These are phyloP conservation scores for Cornus kousa DNA, from an alignment of 148 eudicot species.

Conservation along the genomic window DNA sequence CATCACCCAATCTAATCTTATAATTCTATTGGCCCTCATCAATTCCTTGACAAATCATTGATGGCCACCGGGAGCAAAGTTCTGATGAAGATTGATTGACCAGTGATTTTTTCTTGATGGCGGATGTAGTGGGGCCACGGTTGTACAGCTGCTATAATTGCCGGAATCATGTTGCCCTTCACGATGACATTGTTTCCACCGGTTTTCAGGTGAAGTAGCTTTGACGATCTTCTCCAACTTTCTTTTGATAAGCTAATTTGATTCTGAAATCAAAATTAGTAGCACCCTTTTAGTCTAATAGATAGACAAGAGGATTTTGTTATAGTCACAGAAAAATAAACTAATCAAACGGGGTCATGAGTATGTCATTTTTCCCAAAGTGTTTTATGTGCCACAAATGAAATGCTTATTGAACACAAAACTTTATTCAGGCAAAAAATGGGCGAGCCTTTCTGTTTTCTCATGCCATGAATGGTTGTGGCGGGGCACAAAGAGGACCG, in stretches of 20 bases:
- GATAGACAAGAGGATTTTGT: too few species aligned
- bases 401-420: background rate
- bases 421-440: slow-evolving; percentile 40
- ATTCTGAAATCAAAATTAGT: background rate
- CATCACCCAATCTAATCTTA: background rate
- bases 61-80: background rate
- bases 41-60: background rate
- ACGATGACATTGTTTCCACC: slow-evolving; percentile 63
- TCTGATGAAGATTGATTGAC: background rate
- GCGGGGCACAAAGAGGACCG: slow-evolving; percentile 65
- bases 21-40: background rate
- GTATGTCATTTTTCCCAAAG: background rate
- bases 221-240: background rate
- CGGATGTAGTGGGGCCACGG: slow-evolving; percentile 43
- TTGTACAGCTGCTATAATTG: slow-evolving; percentile 63
- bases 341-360: too few species aligned
- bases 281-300: background rate
- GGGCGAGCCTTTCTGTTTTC: slow-evolving; percentile 68
- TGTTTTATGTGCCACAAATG: background rate
- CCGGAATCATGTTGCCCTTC: slow-evolving; percentile 53
- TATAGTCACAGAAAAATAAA: too few species aligned
- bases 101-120: slow-evolving; percentile 26
- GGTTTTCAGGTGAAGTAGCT: slow-evolving; percentile 49
- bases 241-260: background rate
- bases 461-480: slow-evolving; percentile 53